Percentiles rank a stretch among this genome's conserved stretches.
phyloP scores from a whole-genome alignment of 2,329 filamentous ascomycete species.

The Alternaria metachromatica region DNA sequence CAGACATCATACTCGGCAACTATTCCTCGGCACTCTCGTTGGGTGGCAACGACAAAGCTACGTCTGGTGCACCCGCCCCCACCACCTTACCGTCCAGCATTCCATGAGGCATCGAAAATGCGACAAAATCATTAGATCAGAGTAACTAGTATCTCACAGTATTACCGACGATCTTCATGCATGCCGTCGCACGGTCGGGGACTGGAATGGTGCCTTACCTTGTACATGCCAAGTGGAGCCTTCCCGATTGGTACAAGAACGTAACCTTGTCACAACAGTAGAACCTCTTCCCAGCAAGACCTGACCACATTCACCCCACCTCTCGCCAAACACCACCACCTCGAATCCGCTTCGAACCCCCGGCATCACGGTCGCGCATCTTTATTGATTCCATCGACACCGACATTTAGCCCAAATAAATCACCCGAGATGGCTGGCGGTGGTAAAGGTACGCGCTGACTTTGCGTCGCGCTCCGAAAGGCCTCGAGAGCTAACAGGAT shows the following conservation, averaged over 20 bases:
- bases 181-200: constrained; percentile 17
- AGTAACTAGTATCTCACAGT: constrained; percentile 7
- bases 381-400: constrained; percentile 35
- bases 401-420: constrained; percentile 28
- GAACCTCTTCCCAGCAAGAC: constrained; percentile 38
- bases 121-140: neutral
- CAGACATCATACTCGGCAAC: neutral
- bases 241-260: constrained; percentile 38
- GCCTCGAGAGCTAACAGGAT: constrained; percentile 26
- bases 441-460: constrained; percentile 77
- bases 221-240: constrained; percentile 24
- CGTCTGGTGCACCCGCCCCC: neutral
- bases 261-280: constrained; percentile 32
- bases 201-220: constrained; percentile 15
- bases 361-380: constrained; percentile 41
- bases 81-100: neutral
- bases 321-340: constrained; percentile 41
- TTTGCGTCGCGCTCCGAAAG: constrained; percentile 29
- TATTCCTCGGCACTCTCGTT: neutral
- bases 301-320: constrained; percentile 44
- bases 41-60: neutral
- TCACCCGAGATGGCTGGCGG: constrained; percentile 72
- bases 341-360: constrained; percentile 29
- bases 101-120: neutral
- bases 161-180: constrained; percentile 28